Conservation (phyloP, 1,284 basidiomycete species). For the Hemileia vastatrix region DNA sequence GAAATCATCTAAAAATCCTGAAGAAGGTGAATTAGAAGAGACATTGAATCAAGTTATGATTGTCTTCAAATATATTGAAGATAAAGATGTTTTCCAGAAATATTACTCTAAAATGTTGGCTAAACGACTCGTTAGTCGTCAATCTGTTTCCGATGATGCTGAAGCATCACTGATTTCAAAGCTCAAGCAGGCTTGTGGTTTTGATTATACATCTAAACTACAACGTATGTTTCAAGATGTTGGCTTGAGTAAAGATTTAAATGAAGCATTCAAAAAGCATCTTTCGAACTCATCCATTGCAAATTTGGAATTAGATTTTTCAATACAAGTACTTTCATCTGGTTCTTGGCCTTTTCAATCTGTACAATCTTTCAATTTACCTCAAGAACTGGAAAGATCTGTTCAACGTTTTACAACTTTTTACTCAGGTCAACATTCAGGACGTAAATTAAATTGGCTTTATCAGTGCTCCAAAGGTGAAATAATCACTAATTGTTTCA, state of each 20-base stretch:
- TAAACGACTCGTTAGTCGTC: constrained; percentile 80
- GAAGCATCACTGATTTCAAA: constrained; percentile 98
- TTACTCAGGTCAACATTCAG: no score
- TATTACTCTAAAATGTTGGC: constrained; percentile 96
- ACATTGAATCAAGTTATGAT: constrained; percentile 87
- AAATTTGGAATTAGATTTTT: no score
- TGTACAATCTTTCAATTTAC: no score
- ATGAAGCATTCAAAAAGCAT: constrained; percentile 89
- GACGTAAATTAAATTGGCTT: no score
- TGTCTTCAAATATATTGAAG: constrained; percentile 97
- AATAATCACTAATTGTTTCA: no score
- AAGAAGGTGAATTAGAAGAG: no score
- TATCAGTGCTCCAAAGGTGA: no score
- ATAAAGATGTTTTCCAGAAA: constrained; percentile 98
- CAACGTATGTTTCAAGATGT: constrained; percentile 99
- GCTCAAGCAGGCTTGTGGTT: constrained; percentile 93
- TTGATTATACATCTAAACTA: constrained; percentile 96
- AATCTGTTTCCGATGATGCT: constrained; percentile 92
- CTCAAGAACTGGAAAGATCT: no score
- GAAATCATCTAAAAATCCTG: constrained; percentile 93
- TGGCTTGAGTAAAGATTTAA: constrained; percentile 87
- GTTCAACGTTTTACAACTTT: no score
- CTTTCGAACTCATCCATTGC: constrained; percentile 78
- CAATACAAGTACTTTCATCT: no score
- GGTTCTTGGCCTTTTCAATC: no score